phyloP scores from a whole-genome alignment of 2,329 filamentous ascomycete species.

The Cercospora zeae-maydis region DNA sequence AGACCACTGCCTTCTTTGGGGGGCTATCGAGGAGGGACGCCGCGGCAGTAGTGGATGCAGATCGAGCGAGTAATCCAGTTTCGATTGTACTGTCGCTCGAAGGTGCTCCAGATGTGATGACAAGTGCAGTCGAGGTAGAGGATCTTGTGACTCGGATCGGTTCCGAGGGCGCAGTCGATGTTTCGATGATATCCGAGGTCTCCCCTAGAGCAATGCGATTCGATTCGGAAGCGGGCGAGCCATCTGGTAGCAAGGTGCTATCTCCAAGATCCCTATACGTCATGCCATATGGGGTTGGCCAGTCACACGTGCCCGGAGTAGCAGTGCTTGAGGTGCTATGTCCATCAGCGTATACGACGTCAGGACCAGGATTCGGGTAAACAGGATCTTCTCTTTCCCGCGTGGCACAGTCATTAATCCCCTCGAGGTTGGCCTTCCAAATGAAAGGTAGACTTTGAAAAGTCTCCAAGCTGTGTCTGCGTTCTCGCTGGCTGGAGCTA shows the following conservation, averaged over 20 bases:
- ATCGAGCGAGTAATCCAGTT: neutral
- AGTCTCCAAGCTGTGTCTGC: constrained; percentile 21
- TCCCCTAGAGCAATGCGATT: neutral
- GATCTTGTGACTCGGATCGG: neutral
- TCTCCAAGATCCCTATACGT: constrained; percentile 27
- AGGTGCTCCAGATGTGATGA: neutral
- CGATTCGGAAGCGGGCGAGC: neutral
- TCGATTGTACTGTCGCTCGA: neutral
- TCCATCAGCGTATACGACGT: constrained; percentile 40
- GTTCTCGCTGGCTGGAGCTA: constrained; percentile 22
- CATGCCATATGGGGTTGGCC: constrained; percentile 28
- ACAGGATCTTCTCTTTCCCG: constrained; percentile 39
- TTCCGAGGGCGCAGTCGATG: neutral
- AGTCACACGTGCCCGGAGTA: constrained; percentile 34
- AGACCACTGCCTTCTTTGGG: neutral
- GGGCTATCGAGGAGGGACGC: neutral
- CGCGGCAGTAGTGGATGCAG: neutral
- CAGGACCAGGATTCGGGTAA: constrained; percentile 42
- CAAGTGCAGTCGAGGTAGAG: too few relatives aligned
- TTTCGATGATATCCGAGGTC: neutral
- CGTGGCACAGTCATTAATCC: constrained; percentile 42
- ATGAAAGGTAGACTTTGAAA: constrained; percentile 41
- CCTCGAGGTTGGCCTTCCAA: constrained; percentile 44
- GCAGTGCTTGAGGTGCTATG: constrained; percentile 30
- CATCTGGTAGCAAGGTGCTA: constrained; percentile 1